Evolutionary conservation across 441 rosid species (phyloP).

Genomic region (Bocquillonia castaneifolia): DNA sequence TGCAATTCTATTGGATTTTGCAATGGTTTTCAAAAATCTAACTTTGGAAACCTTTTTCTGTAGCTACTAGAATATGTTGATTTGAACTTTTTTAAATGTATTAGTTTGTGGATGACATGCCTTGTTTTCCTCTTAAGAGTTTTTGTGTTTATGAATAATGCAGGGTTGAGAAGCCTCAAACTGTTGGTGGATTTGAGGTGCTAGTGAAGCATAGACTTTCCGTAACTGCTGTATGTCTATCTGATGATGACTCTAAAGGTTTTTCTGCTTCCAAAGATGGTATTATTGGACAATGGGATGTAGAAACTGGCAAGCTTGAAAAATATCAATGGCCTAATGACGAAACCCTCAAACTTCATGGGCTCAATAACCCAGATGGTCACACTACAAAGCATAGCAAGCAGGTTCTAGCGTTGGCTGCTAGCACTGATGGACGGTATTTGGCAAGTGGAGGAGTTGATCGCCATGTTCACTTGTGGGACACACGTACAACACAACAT

Average conservation of each 20-base stretch:
- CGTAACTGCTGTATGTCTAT: constrained; percentile 74
- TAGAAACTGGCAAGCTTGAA: constrained; percentile 57
- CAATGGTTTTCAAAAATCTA: too few relatives aligned
- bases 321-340: constrained; percentile 79
- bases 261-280: constrained; percentile 96
- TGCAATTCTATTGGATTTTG: too few relatives aligned
- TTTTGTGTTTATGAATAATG: constrained; percentile 20
- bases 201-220: constrained; percentile 72
- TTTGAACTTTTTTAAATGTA: too few relatives aligned
- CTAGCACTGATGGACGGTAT: constrained; percentile 86
- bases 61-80: too few relatives aligned
- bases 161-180: constrained; percentile 70
- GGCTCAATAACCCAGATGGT: constrained; percentile 68
- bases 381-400: constrained; percentile 63
- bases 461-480: constrained; percentile 96
- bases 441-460: constrained; percentile 94
- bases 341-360: constrained; percentile 62
- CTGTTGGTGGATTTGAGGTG: constrained; percentile 41
- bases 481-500: constrained; percentile 74
- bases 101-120: too few relatives aligned
- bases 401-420: constrained; percentile 73
- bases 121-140: constrained; percentile 4
- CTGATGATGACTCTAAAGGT: constrained; percentile 77
- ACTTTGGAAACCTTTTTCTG: too few relatives aligned
- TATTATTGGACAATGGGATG: constrained; percentile 78